Evolutionary conservation across 257 asterid species (phyloP), one percentile per base, ranked within the genome.

Genomic region (Nicotiana noctiflora): DNA sequence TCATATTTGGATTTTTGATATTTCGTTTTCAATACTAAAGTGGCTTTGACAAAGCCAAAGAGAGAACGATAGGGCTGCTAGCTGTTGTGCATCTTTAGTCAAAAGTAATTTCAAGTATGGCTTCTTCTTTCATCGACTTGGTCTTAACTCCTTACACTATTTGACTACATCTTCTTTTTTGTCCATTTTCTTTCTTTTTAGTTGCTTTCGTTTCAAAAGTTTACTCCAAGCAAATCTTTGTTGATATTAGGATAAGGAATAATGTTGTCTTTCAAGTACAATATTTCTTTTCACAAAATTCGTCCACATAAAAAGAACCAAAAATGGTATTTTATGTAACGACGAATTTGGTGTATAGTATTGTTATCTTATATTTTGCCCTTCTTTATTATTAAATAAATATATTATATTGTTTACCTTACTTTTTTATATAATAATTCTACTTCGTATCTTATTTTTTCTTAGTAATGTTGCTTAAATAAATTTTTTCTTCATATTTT

Each of bases 201-300:
- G 14, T 72, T 46, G 8, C 23, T 21, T 49, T 49, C 37, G 23
- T 72, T 72, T 23, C 61, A 72, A 46, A 72, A 46, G 78, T 23
- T 23, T 14, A 49, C 78, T 46, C 7, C 40, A 49, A 44, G 5
- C 78, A 72, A 49, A 72, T 72, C 78, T 23, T 14, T 72, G 23
- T 23, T 6, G 78, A 49, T 49, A 72, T 46, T 72, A 7, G 61
- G 23, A 72, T 46, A 44, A 7, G 78, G 49, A 72, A 72, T 31
- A 70, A n/a, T 70, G 32, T 70, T 70, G 34, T 70, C 77, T 70
- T 70, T 70, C 57, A 70, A 70, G 57, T 70, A 19, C 77, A 10
- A 11, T 11, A 5, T 70, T 15, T 56, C 12, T 56, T 2, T 56
- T 56, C 27, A 25, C 1, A 25, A 25, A 25, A 25, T 25, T 25